Base-by-base conservation (phyloP, 495 filamentous ascomycete genomes). In the Penicillium herquei region DNA sequence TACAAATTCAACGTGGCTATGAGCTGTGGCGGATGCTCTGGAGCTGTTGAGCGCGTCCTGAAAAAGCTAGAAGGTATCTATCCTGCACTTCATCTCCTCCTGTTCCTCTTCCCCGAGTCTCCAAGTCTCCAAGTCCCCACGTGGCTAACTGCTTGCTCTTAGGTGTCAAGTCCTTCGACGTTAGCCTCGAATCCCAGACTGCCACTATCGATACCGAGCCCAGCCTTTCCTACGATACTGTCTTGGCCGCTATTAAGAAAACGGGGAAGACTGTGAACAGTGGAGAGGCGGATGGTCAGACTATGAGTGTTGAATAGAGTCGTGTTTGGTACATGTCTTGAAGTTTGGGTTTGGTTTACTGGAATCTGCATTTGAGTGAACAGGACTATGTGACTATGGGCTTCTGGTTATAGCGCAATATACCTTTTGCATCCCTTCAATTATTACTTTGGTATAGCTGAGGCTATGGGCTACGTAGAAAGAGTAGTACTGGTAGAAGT, bases 181-280 rank as follows among this genome's bases (percentile, higher is more conserved):
- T 98, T 57, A 91, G 83, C 48, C 90, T 96, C 57, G 89, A 94
- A 11, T 81, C 78, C 11, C 90, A 98, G 68, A 89, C 81, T 14
- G 94, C 91, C 40, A 79, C 78, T 41, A 80, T 97, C 44, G 75
- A 84, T 49, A 82, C 92, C 41, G 84, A 86, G 34, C 70, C 77
- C 0, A 68, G 70, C 11, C 75, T 96, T 39, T 71, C 79, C 39
- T 96, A 92, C 72, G 83, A 90, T 49, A 89, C 84, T 21, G 90
- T 98, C 42, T 81, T 96, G 49, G 81, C 83, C 65, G 92, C 85
- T 54, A 97, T 98, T 67, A 85, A 86, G 82, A 98, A 97, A 83
- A 97, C 94, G 3, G 92, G 92, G 32, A 98, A 98, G 84, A 84
- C 83, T 64, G 85, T 98, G 59, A 91, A 85, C 58, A 81, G 74